Evolutionary conservation across 2,329 filamentous ascomycete genomes (phyloP).

Genomic region (Pestalotiopsis fici): DNA sequence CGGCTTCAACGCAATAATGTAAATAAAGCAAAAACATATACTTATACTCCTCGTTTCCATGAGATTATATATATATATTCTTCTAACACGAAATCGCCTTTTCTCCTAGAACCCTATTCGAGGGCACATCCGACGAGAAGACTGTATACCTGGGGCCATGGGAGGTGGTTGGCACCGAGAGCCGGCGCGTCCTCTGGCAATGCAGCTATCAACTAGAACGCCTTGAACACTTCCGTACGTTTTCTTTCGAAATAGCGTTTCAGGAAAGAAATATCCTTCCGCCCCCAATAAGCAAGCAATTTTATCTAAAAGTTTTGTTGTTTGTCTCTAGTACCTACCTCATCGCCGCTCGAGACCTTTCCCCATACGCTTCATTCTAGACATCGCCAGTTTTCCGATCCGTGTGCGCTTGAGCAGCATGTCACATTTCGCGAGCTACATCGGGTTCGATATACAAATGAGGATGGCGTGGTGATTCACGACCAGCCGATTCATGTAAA

Average conservation of each 20-base stretch:
- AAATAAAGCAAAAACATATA: slow-evolving; percentile 16
- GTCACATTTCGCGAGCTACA: slow-evolving; percentile 49
- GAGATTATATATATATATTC: neutral
- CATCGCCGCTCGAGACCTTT: slow-evolving; percentile 43
- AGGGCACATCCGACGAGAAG: slow-evolving; percentile 48
- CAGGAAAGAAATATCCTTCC: no score
- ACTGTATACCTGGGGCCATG: slow-evolving; percentile 55
- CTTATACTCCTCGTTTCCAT: neutral
- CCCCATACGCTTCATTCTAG: slow-evolving; percentile 52
- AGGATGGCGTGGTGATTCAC: slow-evolving; percentile 46
- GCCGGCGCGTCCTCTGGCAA: slow-evolving; percentile 52
- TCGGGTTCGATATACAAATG: slow-evolving; percentile 47
- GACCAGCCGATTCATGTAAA: slow-evolving; percentile 49
- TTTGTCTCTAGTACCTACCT: slow-evolving; percentile 41
- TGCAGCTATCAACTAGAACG: slow-evolving; percentile 53
- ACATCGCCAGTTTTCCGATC: slow-evolving; percentile 51
- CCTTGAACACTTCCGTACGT: slow-evolving; percentile 52
- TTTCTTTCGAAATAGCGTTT: neutral
- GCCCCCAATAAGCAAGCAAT: slow-evolving; percentile 1
- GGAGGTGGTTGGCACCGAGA: slow-evolving; percentile 49
- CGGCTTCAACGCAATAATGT: slow-evolving; percentile 57
- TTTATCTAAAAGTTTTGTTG: neutral
- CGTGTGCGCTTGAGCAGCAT: slow-evolving; percentile 50
- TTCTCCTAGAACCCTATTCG: slow-evolving; percentile 46
- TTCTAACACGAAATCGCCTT: neutral